Evolutionary conservation across 306 rosid genomes (phyloP).

Genomic region (Phaseolus lunatus): DNA sequence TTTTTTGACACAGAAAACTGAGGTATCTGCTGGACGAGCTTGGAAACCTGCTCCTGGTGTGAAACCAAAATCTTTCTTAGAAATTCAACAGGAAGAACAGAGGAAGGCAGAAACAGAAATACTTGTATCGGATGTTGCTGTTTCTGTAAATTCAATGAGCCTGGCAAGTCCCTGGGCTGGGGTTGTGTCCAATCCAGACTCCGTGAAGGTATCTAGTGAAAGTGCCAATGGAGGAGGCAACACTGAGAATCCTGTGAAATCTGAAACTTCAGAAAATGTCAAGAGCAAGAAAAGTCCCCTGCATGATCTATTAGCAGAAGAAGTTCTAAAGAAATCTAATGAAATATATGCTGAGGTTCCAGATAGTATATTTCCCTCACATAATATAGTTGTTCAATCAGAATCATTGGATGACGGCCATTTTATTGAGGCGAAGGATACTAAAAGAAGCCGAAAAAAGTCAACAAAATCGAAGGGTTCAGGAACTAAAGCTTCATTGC

Average conservation of each 20-base stretch:
- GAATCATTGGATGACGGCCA: conserved; percentile 67
- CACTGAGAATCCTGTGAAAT: conserved; percentile 49
- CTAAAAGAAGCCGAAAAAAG: conserved; percentile 86
- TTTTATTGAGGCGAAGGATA: conserved; percentile 89
- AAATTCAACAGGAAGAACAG: conserved; percentile 97
- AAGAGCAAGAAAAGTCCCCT: conserved; percentile 75
- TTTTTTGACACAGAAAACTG: conserved; percentile 53
- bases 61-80: conserved; percentile 83
- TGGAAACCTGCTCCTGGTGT: conserved; percentile 94
- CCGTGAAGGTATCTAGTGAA: conserved; percentile 59
- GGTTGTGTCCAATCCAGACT: conserved; percentile 67
- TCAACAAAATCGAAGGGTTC: conserved; percentile 75
- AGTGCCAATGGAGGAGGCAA: conserved; percentile 49
- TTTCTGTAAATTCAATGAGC: conserved; percentile 61
- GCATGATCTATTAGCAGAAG: conserved; percentile 90
- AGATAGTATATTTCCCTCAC: conserved; percentile 50
- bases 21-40: conserved; percentile 62
- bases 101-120: conserved; percentile 67
- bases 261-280: conserved; percentile 51
- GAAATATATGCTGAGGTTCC: conserved; percentile 58
- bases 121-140: conserved; percentile 61
- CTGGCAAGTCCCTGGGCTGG: conserved; percentile 78
- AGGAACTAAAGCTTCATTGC: conserved; percentile 56
- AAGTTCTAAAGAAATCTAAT: conserved; percentile 71
- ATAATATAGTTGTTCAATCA: conserved; percentile 47